These are phyloP conservation scores for Gentiana dahurica DNA, from an alignment of 257 asterid genomes.

Conservation along the genomic window DNA sequence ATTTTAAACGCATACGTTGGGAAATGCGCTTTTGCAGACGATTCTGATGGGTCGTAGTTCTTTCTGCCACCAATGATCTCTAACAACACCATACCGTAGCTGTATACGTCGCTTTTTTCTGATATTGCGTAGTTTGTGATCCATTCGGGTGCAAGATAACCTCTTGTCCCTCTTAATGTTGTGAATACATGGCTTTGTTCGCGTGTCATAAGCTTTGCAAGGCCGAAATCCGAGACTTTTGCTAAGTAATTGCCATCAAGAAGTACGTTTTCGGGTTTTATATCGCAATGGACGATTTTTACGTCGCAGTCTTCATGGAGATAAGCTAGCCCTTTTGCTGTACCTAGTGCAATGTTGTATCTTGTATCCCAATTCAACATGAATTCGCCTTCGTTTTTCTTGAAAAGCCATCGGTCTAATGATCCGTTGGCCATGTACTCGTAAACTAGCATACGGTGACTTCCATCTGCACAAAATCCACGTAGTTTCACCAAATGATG, in stretches of 20 bases:
- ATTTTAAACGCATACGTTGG: slow-evolving; percentile 71
- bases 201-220: slow-evolving; percentile 84
- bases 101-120: slow-evolving; percentile 86
- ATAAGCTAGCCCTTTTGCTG: slow-evolving; percentile 85
- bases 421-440: slow-evolving; percentile 93
- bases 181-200: slow-evolving; percentile 84
- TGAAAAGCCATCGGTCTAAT: slow-evolving; percentile 81
- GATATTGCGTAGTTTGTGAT: slow-evolving; percentile 90
- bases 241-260: slow-evolving; percentile 66
- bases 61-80: slow-evolving; percentile 87
- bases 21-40: slow-evolving; percentile 71
- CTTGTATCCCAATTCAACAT: slow-evolving; percentile 76
- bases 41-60: slow-evolving; percentile 48
- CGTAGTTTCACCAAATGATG: slow-evolving; percentile 68
- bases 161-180: slow-evolving; percentile 79
- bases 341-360: slow-evolving; percentile 61
- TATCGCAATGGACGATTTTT: slow-evolving; percentile 80
- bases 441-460: slow-evolving; percentile 79
- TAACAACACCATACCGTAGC: slow-evolving; percentile 89
- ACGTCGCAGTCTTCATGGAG: slow-evolving; percentile 82
- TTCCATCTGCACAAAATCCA: slow-evolving; percentile 89
- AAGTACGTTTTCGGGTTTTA: slow-evolving; percentile 82
- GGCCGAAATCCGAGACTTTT: slow-evolving; percentile 79
- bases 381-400: slow-evolving; percentile 41
- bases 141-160: slow-evolving; percentile 98